phyloP scores from a whole-genome alignment of 2,329 filamentous ascomycete genomes.

The Exophiala sp. region DNA sequence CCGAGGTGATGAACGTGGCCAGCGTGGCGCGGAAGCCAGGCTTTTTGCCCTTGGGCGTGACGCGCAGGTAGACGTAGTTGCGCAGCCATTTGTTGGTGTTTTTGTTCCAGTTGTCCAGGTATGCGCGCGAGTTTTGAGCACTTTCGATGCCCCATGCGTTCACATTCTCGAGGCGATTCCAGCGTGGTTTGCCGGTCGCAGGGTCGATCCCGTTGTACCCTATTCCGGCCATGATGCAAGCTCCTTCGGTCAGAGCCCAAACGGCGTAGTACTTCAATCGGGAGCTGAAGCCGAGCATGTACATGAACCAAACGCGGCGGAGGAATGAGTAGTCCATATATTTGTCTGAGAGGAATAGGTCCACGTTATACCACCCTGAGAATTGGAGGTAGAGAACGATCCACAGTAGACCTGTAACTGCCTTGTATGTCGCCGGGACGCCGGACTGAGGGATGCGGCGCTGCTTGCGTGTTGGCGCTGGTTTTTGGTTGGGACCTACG shows the following conservation, averaged over 20 bases:
- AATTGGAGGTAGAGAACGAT: slow-evolving; percentile 74
- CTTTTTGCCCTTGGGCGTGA: slow-evolving; percentile 93
- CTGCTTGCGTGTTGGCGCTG: slow-evolving; percentile 81
- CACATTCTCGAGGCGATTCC: slow-evolving; percentile 88
- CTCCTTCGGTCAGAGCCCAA: slow-evolving; percentile 88
- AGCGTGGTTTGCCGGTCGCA: slow-evolving; percentile 77
- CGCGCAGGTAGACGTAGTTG: slow-evolving; percentile 92
- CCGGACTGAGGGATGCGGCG: slow-evolving; percentile 89
- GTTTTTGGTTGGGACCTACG: slow-evolving; percentile 72
- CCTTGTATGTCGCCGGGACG: slow-evolving; percentile 77
- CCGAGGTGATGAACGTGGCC: slow-evolving; percentile 90
- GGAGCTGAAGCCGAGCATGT: slow-evolving; percentile 77
- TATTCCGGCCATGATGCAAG: slow-evolving; percentile 88
- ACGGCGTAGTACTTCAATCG: slow-evolving; percentile 96
- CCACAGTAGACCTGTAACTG: slow-evolving; percentile 70
- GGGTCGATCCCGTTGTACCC: slow-evolving; percentile 93
- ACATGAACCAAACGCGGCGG: slow-evolving; percentile 71
- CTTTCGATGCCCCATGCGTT: slow-evolving; percentile 79
- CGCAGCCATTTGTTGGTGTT: slow-evolving; percentile 97
- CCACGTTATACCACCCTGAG: slow-evolving; percentile 62
- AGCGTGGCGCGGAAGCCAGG: slow-evolving; percentile 92
- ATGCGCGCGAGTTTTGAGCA: slow-evolving; percentile 90
- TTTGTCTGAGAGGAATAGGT: slow-evolving; percentile 61
- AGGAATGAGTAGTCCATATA: slow-evolving; percentile 67
- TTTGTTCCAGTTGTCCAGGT: slow-evolving; percentile 94